A percentile compares a stretch with the other conserved stretches of the same genome.
These are phyloP conservation scores for Thielaviopsis punctulata DNA, from an alignment of 2,329 filamentous ascomycete genomes.

Conservation along the genomic window DNA sequence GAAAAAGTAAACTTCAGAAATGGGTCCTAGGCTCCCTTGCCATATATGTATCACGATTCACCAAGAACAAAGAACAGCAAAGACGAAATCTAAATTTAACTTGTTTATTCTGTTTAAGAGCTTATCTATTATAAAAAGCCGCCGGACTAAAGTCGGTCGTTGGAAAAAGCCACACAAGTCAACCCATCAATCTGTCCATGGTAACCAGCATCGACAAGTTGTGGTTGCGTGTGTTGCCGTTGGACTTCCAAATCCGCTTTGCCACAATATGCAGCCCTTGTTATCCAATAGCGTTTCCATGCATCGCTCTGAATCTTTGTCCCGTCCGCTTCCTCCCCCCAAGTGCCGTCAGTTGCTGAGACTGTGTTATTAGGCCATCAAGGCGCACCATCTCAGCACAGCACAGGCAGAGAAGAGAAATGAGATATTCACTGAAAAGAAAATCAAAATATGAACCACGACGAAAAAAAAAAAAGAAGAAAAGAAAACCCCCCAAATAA, in stretches of 20 bases:
- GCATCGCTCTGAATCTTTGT: background rate
- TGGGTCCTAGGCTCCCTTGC: too few species aligned
- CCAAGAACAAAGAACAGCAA: background rate
- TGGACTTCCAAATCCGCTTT: background rate
- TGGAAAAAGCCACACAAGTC: background rate
- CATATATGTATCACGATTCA: too few species aligned
- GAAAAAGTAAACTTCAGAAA: too few species aligned
- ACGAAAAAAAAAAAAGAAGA: background rate
- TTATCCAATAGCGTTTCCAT: background rate
- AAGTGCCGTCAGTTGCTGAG: background rate
- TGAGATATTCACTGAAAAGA: constrained; percentile 6
- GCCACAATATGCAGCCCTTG: constrained; percentile 11
- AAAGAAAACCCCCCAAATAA: too few species aligned
- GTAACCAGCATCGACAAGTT: background rate
- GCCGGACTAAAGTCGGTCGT: constrained; percentile 8
- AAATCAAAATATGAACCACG: background rate
- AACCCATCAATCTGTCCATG: background rate
- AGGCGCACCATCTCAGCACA: background rate
- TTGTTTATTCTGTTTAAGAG: constrained; percentile 10
- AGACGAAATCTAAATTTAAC: constrained; percentile 11
- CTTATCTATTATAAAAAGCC: constrained; percentile 11
- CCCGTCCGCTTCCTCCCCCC: background rate
- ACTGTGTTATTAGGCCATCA: constrained; percentile 3
- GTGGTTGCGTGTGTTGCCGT: background rate
- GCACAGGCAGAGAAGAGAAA: background rate